Evolutionary conservation across 2,329 filamentous ascomycete species (phyloP).

Genomic region (Venturia oleaginea): DNA sequence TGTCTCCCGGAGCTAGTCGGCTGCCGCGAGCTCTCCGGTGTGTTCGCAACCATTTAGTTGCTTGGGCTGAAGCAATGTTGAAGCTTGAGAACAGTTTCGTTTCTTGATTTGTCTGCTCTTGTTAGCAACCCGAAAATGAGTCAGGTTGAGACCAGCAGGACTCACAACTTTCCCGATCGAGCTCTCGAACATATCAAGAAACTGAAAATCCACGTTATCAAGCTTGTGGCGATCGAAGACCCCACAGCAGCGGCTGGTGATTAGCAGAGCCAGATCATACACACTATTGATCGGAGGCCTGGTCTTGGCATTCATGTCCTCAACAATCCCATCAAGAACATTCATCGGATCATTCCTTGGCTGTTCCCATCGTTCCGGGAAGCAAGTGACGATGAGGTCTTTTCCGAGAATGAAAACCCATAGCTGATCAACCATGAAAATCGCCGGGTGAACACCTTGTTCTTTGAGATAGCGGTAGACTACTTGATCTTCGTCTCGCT

Average conservation of each 20-base stretch:
- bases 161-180: conserved; percentile 43
- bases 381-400: conserved; percentile 51
- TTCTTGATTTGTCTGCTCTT: conserved; percentile 26
- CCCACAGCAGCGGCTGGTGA: conserved; percentile 50
- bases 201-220: conserved; percentile 52
- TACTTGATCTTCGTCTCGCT: conserved; percentile 54
- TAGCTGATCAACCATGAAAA: conserved; percentile 61
- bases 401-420: conserved; percentile 54
- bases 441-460: conserved; percentile 41
- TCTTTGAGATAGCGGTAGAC: conserved; percentile 49
- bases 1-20: conserved; percentile 20
- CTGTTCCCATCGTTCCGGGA: conserved; percentile 51
- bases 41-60: conserved; percentile 43
- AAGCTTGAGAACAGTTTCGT: conserved; percentile 52
- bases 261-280: conserved; percentile 54
- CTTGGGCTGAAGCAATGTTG: conserved; percentile 48
- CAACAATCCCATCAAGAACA: conserved; percentile 53
- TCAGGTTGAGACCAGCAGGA: not conserved
- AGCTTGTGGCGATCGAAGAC: conserved; percentile 52
- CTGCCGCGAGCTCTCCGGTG: conserved; percentile 30
- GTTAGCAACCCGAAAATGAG: not conserved
- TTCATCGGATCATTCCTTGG: conserved; percentile 54
- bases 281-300: conserved; percentile 50
- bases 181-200: conserved; percentile 59
- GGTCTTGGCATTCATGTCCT: conserved; percentile 57